Evolutionary conservation across 1,139 yeast genomes (phyloP).

Genomic region (Protomyces inouyei): DNA sequence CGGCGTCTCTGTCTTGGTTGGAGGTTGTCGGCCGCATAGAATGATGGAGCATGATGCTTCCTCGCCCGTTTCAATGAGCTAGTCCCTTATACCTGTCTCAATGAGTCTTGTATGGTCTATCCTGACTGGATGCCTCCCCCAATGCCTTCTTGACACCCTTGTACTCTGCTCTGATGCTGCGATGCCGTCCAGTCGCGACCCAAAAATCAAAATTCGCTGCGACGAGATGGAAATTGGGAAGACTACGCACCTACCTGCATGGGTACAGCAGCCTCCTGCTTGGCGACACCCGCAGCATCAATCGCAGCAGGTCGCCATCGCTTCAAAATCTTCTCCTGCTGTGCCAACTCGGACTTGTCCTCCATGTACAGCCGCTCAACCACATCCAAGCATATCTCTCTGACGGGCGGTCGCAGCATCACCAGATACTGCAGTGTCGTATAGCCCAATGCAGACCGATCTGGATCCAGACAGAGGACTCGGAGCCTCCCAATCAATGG

Average conservation of each 20-base stretch:
- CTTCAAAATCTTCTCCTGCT: slow-evolving; percentile 22
- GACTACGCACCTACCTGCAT: background rate
- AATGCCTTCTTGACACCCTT: no score
- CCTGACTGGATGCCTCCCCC: no score
- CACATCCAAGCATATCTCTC: slow-evolving; percentile 59
- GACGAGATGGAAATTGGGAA: background rate
- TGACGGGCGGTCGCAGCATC: slow-evolving; percentile 86
- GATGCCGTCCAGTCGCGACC: no score
- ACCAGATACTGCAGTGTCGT: slow-evolving; percentile 47
- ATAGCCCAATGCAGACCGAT: slow-evolving; percentile 64
- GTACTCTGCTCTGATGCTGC: no score
- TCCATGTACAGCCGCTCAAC: slow-evolving; percentile 52
- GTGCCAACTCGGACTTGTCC: slow-evolving; percentile 33
- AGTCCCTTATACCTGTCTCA: no score
- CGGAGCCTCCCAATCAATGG: slow-evolving; percentile 59
- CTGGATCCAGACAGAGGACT: slow-evolving; percentile 81
- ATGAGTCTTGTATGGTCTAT: no score
- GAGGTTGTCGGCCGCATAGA: background rate
- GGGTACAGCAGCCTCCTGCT: slow-evolving; percentile 1
- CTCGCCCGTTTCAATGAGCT: no score
- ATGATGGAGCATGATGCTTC: no score
- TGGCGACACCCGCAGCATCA: background rate
- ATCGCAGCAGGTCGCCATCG: slow-evolving; percentile 22
- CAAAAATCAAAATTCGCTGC: no score
- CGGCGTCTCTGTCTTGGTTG: background rate